Evolutionary conservation across 345 rosid genomes (phyloP), one percentile per base, ranked within the genome.

Genomic region (Gossypium australe): DNA sequence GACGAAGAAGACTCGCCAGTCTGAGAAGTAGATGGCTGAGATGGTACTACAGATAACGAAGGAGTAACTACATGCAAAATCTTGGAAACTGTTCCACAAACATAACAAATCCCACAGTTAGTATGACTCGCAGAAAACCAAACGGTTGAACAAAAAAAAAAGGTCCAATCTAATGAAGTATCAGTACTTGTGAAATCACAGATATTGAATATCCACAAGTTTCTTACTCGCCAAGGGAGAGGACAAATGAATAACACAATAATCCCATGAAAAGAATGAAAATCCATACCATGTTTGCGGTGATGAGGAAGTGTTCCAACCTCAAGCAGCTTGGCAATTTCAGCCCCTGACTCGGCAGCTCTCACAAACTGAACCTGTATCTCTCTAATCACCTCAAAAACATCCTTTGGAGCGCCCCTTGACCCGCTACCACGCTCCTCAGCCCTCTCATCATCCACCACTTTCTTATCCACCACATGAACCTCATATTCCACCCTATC

Each of bases 381-480:
- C 79, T 90, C 98, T 17, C 69, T 78, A 4, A 88, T 89, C 29
- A 88, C 93, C 52, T 91, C 96, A 58, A 72, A 71, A 60, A 76
- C 87, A 75, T 85, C 82, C 62, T 83, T 84, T 2, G 87, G 78
- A 78, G 81, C 85, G 9, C 82, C 86, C 52, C 83, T 61, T 43
- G 69, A 78, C 57, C 81, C 84, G 67, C 67, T 79, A 48, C 82
- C 75, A 1, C 76, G 85, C 67, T 84, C 87, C 67, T 86, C 89
- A 0, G 79, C 48, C 78, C 84, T 86, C 62, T 79, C 87, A 64
- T 82, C 83, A 70, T 78, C 90, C 48, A 93, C 89, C 18, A 90
- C 90, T 24, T 89, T 92, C 86, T 96, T 92, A 71, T 90, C 98
- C 83, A 96, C 95, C 53, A 92, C 92, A 57, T 86, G 96, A 14